Evolutionary conservation across 1,139 yeast species (phyloP).

Genomic region (Yamadazyma jaroonii): DNA sequence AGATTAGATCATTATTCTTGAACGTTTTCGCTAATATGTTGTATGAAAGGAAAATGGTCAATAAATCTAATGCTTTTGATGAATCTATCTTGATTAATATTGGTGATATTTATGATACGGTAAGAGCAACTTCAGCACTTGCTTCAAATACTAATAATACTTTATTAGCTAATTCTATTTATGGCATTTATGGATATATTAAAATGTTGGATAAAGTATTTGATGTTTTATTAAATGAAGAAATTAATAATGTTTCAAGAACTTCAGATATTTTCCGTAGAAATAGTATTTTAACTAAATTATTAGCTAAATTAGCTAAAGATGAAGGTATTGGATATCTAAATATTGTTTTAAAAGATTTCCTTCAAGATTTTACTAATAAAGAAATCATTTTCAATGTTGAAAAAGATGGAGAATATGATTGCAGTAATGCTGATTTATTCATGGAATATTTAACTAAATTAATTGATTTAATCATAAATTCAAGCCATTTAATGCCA

Average conservation of each 20-base stretch:
- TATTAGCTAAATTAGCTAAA: conserved; percentile 69
- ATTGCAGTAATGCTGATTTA: conserved; percentile 33
- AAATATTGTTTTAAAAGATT: conserved; percentile 50
- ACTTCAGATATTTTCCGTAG: conserved; percentile 75
- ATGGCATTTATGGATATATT: conserved; percentile 57
- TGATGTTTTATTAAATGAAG: conserved; percentile 55
- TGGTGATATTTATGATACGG: conserved; percentile 25
- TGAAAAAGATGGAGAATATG: conserved; percentile 42
- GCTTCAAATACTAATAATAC: conserved; percentile 54
- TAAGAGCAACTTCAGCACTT: conserved; percentile 62
- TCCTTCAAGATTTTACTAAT: conserved; percentile 48
- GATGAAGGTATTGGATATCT: conserved; percentile 63
- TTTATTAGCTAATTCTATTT: conserved; percentile 62
- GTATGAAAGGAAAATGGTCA: conserved; percentile 34
- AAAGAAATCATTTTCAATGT: conserved; percentile 61
- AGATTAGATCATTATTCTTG: conserved; percentile 68
- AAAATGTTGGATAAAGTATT: conserved; percentile 56
- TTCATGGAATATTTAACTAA: conserved; percentile 58
- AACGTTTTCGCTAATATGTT: conserved; percentile 72
- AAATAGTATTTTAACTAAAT: conserved; percentile 78
- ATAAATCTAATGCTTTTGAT: conserved; percentile 7
- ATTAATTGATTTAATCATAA: conserved; percentile 60
- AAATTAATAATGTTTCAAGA: conserved; percentile 56
- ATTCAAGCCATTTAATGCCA: conserved; percentile 61
- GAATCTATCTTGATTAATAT: conserved; percentile 16